Conservation (phyloP, 352 stramenopile genomes). For the Pseudoperonospora humuli region DNA sequence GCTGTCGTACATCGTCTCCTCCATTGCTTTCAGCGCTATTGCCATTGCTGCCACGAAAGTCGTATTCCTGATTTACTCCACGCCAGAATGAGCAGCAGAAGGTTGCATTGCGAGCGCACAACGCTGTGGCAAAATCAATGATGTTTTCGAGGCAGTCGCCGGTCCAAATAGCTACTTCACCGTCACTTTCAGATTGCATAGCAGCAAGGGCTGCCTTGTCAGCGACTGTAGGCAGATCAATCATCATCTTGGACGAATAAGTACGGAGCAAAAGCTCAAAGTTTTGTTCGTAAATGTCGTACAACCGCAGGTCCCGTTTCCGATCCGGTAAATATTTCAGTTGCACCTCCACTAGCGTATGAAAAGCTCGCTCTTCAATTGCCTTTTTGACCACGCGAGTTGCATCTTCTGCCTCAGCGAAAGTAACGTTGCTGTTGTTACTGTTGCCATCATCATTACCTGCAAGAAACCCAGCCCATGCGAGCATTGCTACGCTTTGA, state of each 20-base stretch:
- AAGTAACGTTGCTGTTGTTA: slow-evolving; percentile 34
- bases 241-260: slow-evolving; percentile 73
- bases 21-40: slow-evolving; percentile 15
- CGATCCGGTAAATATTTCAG: slow-evolving; percentile 71
- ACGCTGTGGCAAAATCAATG: slow-evolving; percentile 58
- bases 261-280: slow-evolving; percentile 62
- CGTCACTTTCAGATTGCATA: slow-evolving; percentile 58
- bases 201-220: slow-evolving; percentile 56
- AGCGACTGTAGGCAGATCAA: slow-evolving; percentile 66
- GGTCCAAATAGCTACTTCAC: slow-evolving; percentile 47
- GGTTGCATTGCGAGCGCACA: slow-evolving; percentile 44
- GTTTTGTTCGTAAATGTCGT: slow-evolving; percentile 60
- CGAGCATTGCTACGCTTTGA: slow-evolving; percentile 72
- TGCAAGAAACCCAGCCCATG: slow-evolving; percentile 59
- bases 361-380: slow-evolving; percentile 58
- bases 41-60: slow-evolving; percentile 24
- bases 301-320: slow-evolving; percentile 63
- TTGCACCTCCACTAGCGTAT: slow-evolving; percentile 55
- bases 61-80: slow-evolving; percentile 26
- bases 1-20: slow-evolving; percentile 17
- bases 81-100: slow-evolving; percentile 70
- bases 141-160: slow-evolving; percentile 76
- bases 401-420: slow-evolving; percentile 44
- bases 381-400: slow-evolving; percentile 61
- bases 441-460: slow-evolving; percentile 25